Conservation (phyloP, 2,329 filamentous ascomycete species). For the Ambrosiella xylebori region DNA sequence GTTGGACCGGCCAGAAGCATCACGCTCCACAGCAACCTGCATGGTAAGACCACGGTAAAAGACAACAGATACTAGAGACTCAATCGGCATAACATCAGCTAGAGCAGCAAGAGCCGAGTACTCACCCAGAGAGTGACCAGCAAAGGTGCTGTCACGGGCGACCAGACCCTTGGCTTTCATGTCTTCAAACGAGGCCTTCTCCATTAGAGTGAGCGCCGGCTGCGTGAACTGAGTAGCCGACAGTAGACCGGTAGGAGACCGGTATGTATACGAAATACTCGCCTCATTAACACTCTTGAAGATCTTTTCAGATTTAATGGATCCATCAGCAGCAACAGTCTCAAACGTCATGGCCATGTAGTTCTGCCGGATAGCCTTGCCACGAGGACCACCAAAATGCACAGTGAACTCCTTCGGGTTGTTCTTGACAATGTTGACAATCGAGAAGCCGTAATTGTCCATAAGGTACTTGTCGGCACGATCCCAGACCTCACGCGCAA, state of each 20-base stretch:
- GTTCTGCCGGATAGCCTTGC: constrained; percentile 94
- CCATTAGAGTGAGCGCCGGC: constrained; percentile 92
- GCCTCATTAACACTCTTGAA: constrained; percentile 94
- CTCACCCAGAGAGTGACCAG: constrained; percentile 92
- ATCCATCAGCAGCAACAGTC: constrained; percentile 81
- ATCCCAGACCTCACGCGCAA: constrained; percentile 96
- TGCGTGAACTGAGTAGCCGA: constrained; percentile 98
- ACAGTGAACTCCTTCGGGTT: constrained; percentile 98
- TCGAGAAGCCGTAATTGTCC: constrained; percentile 96
- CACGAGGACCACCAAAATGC: constrained; percentile 89
- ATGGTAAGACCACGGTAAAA: constrained; percentile 98
- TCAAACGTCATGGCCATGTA: constrained; percentile 99
- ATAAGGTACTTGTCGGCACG: constrained; percentile 94
- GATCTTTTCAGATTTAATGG: constrained; percentile 95
- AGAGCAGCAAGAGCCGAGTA: constrained; percentile 93
- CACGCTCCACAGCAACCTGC: constrained; percentile 97
- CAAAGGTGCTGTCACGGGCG: constrained; percentile 90
- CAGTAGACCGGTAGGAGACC: constrained; percentile 80
- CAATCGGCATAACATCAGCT: constrained; percentile 98
- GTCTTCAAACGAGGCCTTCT: constrained; percentile 98
- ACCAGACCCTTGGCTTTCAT: constrained; percentile 96
- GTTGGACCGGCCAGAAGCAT: constrained; percentile 82
- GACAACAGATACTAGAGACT: constrained; percentile 92
- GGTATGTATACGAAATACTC: constrained; percentile 92
- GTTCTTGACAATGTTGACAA: constrained; percentile 98